Evolutionary conservation across 306 rosid species (phyloP).

Genomic region (Cucurbita ficifolia): DNA sequence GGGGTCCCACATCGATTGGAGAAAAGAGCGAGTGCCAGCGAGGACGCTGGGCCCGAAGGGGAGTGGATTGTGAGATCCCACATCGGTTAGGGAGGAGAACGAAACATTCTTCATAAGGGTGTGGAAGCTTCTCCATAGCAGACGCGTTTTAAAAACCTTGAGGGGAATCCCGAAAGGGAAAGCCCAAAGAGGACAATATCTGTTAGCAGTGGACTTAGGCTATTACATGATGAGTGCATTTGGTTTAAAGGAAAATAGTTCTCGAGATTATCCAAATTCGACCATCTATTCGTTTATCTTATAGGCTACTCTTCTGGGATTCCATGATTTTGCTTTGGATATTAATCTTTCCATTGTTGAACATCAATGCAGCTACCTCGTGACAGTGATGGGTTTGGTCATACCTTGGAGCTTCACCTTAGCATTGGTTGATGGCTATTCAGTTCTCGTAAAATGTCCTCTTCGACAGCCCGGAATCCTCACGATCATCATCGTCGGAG

Average conservation of each 20-base stretch:
- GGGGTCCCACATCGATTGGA: too few species aligned
- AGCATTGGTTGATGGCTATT: constrained; percentile 75
- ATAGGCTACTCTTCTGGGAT: background rate
- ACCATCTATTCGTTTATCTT: background rate
- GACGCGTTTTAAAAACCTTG: too few species aligned
- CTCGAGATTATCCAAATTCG: background rate
- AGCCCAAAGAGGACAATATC: too few species aligned
- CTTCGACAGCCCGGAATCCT: constrained; percentile 61
- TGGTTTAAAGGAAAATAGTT: background rate
- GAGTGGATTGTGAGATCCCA: too few species aligned
- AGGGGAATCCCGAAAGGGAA: too few species aligned
- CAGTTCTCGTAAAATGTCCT: constrained; percentile 51
- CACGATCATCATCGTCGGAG: constrained; percentile 52
- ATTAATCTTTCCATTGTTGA: background rate
- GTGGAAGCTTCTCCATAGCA: too few species aligned
- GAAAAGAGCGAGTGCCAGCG: too few species aligned
- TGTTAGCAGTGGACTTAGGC: too few species aligned
- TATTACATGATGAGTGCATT: background rate
- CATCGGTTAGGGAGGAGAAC: too few species aligned
- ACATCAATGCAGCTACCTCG: constrained; percentile 45
- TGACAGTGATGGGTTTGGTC: constrained; percentile 75
- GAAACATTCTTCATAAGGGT: too few species aligned
- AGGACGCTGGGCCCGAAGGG: too few species aligned
- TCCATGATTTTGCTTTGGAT: background rate
- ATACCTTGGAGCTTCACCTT: constrained; percentile 91